These are phyloP conservation scores for Cryptococcus amylolentus DNA, from an alignment of 1,284 basidiomycete genomes.

Conservation along the genomic window DNA sequence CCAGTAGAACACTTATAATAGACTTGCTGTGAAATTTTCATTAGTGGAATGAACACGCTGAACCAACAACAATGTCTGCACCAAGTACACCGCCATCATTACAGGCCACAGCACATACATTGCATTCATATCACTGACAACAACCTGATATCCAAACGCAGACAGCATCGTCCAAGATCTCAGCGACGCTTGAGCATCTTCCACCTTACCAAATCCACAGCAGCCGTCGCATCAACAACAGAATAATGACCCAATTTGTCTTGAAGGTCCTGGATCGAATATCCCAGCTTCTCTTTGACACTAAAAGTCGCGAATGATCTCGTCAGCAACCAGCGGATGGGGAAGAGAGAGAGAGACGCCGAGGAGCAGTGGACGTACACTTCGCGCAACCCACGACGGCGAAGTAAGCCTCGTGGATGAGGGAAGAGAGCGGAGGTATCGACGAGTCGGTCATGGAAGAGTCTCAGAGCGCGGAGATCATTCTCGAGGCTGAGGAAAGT, in stretches of 20 bases:
- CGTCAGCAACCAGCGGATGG: no score
- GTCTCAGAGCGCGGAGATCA: slow-evolving; percentile 80
- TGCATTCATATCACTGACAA: no score
- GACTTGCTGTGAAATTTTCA: no score
- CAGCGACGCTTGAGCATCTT: slow-evolving; percentile 27
- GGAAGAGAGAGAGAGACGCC: slow-evolving; percentile 2
- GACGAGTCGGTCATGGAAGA: slow-evolving; percentile 74
- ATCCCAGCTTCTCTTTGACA: slow-evolving; percentile 69
- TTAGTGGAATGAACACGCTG: no score
- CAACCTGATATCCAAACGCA: no score
- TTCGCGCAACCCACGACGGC: slow-evolving; percentile 69
- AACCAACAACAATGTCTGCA: no score
- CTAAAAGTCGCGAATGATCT: slow-evolving; percentile 46
- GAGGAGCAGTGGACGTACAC: slow-evolving; percentile 56
- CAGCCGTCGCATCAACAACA: slow-evolving; percentile 66
- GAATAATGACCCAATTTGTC: slow-evolving; percentile 66
- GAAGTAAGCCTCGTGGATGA: slow-evolving; percentile 72
- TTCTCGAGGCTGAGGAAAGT: slow-evolving; percentile 63
- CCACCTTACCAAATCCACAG: slow-evolving; percentile 66
- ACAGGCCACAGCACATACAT: no score
- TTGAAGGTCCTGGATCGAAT: slow-evolving; percentile 70
- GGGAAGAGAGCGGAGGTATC: slow-evolving; percentile 85
- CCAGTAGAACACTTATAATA: background rate
- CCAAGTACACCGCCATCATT: no score
- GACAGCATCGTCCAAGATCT: no score